These are phyloP conservation scores for Dittrichia graveolens DNA, from an alignment of 129 eudicot genomes.

Conservation along the genomic window DNA sequence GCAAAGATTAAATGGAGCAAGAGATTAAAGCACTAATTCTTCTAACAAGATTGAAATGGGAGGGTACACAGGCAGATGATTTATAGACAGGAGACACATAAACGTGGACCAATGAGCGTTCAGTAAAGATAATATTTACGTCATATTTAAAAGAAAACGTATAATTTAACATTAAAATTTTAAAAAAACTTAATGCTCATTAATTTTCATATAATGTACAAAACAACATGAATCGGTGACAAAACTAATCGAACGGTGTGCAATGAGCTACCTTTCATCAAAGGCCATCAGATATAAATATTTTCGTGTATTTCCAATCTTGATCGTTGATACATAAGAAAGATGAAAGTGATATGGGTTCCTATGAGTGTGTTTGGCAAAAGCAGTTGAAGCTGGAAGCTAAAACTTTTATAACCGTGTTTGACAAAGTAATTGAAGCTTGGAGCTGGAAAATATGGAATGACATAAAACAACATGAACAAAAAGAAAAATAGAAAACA, in stretches of 20 bases:
- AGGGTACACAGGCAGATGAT: not conserved
- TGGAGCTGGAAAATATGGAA: no score
- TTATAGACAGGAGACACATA: conserved; percentile 9
- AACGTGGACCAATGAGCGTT: conserved; percentile 20
- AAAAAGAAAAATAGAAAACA: no score
- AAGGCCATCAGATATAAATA: not conserved
- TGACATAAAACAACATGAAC: no score
- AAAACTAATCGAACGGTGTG: conserved; percentile 4
- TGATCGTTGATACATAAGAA: conserved; percentile 1
- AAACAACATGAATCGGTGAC: not conserved
- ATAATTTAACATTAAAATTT: not conserved
- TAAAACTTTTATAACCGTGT: no score
- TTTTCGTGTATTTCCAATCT: conserved; percentile 6
- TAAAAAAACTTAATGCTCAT: conserved; percentile 14
- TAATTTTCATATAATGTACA: not conserved
- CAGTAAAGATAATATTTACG: not conserved
- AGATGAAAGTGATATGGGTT: not conserved
- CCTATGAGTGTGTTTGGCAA: not conserved
- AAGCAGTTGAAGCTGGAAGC: no score
- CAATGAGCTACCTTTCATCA: no score
- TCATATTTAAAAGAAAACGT: not conserved
- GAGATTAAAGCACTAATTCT: not conserved
- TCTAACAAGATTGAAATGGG: conserved; percentile 5
- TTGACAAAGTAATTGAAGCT: no score
- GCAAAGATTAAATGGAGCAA: conserved; percentile 11